These are phyloP conservation scores for Globisporangium perplexum DNA, from an alignment of 352 stramenopile species.

Conservation along the genomic window DNA sequence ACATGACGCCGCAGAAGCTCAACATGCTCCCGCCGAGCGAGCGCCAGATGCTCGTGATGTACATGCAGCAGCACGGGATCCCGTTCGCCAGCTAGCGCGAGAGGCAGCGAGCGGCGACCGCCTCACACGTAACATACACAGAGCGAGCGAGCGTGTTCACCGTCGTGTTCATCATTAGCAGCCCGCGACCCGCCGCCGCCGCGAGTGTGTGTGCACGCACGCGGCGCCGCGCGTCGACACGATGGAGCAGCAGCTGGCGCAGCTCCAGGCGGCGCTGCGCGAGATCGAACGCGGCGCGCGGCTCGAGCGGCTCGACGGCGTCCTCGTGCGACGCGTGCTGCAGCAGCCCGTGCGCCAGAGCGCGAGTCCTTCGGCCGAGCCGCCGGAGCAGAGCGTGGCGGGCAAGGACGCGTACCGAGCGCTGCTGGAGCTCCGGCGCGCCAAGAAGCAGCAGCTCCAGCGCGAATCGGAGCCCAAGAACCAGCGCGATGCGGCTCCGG, in stretches of 20 bases:
- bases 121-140: too few species aligned
- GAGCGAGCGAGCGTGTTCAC: too few species aligned
- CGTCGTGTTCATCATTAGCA: too few species aligned
- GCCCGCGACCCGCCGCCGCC: too few species aligned
- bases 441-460: slow-evolving; percentile 11
- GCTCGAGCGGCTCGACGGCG: slow-evolving; percentile 36
- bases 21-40: slow-evolving; percentile 75
- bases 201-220: too few species aligned
- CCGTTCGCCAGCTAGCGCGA: slow-evolving; percentile 16
- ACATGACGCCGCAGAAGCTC: slow-evolving; percentile 81
- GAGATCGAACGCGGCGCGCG: slow-evolving; percentile 48
- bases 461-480: not conserved
- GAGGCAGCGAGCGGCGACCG: too few species aligned
- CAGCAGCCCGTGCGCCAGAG: slow-evolving; percentile 10
- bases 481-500: not conserved
- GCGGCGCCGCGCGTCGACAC: too few species aligned
- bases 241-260: slow-evolving; percentile 25
- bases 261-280: slow-evolving; percentile 41
- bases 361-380: not conserved
- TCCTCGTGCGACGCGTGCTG: slow-evolving; percentile 52
- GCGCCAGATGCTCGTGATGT: slow-evolving; percentile 65
- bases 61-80: slow-evolving; percentile 84
- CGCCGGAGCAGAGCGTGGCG: slow-evolving; percentile 9
- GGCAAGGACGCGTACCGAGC: slow-evolving; percentile 36
- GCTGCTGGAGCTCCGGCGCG: slow-evolving; percentile 25